Evolutionary conservation across 306 rosid genomes (phyloP).

Genomic region (Ammopiptanthus mongolicus): DNA sequence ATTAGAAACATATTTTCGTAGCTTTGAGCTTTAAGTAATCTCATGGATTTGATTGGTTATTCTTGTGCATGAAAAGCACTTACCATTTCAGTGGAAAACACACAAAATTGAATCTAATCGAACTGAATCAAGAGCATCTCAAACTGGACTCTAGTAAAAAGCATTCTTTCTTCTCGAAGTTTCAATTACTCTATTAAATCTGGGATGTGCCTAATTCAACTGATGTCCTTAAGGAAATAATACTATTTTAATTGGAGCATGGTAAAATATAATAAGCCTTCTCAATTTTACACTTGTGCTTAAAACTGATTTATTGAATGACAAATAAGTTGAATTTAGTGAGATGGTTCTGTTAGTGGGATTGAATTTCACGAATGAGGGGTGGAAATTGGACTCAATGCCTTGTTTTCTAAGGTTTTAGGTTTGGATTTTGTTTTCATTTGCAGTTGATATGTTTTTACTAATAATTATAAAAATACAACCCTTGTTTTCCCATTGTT

Average conservation of each 20-base stretch:
- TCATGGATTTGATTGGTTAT: neutral
- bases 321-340: too few relatives aligned
- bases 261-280: neutral
- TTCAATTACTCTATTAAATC: neutral
- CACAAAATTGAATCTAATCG: neutral
- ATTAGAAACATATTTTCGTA: slow-evolving; percentile 1
- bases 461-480: too few relatives aligned
- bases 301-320: neutral
- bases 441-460: too few relatives aligned
- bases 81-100: neutral
- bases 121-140: slow-evolving; percentile 5
- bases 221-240: too few relatives aligned
- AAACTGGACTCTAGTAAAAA: neutral
- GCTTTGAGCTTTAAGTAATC: neutral
- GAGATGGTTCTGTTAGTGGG: neutral
- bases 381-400: neutral
- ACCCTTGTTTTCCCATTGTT: too few relatives aligned
- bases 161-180: neutral
- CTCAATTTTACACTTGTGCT: neutral
- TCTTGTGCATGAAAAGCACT: slow-evolving; percentile 3
- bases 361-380: slow-evolving; percentile 6
- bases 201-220: neutral
- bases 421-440: too few relatives aligned
- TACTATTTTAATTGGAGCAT: neutral
- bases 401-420: neutral